Evolutionary conservation across 1,284 basidiomycete species (phyloP).

Genomic region (Cutaneotrichosporon daszewskae): DNA sequence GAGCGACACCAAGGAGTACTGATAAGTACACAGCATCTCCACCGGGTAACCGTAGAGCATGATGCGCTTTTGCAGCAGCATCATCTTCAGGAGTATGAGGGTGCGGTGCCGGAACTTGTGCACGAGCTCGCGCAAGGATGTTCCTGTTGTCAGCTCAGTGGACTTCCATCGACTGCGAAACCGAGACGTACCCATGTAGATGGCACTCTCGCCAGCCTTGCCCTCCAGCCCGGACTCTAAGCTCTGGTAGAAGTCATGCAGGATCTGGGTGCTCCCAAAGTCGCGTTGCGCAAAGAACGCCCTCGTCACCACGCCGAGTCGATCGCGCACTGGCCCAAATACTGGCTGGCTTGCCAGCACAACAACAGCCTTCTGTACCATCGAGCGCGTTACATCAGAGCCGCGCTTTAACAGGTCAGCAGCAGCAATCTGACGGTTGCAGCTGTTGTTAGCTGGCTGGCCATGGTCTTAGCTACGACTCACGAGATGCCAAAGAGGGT

Average conservation of each 20-base stretch:
- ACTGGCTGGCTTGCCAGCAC: slow-evolving; percentile 84
- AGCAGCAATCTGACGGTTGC: slow-evolving; percentile 90
- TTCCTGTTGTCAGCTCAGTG: slow-evolving; percentile 54
- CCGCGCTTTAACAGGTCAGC: slow-evolving; percentile 73
- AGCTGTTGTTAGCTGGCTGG: slow-evolving; percentile 53
- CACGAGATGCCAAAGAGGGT: slow-evolving; percentile 92
- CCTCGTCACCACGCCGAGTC: slow-evolving; percentile 90
- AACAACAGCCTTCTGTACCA: slow-evolving; percentile 96
- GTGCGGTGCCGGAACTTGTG: slow-evolving; percentile 91
- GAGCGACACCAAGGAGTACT: slow-evolving; percentile 87
- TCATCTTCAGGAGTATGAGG: slow-evolving; percentile 85
- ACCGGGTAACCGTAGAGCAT: slow-evolving; percentile 98
- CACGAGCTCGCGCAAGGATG: slow-evolving; percentile 84
- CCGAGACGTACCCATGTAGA: slow-evolving; percentile 40
- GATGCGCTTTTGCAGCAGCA: slow-evolving; percentile 88
- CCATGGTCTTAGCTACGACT: slow-evolving; percentile 42
- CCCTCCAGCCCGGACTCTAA: slow-evolving; percentile 54
- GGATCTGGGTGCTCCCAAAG: slow-evolving; percentile 73
- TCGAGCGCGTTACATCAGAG: slow-evolving; percentile 86
- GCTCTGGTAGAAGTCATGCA: slow-evolving; percentile 73
- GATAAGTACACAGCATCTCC: slow-evolving; percentile 91
- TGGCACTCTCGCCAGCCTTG: slow-evolving; percentile 40
- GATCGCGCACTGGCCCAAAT: slow-evolving; percentile 62
- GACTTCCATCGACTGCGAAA: no score
- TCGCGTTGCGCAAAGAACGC: slow-evolving; percentile 85